Base-by-base conservation (phyloP, 208 protist genomes). In the Naegleria gruberi region DNA sequence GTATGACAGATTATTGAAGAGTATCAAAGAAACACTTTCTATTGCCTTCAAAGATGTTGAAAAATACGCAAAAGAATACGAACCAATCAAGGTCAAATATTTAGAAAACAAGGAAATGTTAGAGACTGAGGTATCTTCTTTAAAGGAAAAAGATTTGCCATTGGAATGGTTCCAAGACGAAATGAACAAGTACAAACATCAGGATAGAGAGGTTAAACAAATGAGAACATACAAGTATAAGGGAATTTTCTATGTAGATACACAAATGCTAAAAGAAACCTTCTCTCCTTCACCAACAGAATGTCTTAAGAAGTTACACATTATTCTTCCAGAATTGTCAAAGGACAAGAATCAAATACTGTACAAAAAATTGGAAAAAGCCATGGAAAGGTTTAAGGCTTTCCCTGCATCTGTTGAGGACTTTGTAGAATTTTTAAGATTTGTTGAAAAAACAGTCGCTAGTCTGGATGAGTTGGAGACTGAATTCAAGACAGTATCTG, bases 301-400 rank as follows among this genome's bases (percentile, higher is more conserved):
- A 26, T 98, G 96, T 91, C 91, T 98, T n/a, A 90, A 95, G 47
- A 93, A 93, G 23, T 95, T 98, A 73, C 95, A 98, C 92, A 84
- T 92, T 37, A 89, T 97, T n/a, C 94, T 99, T 37, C 97, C 97
- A 73, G 82, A 96, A 87, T 97, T 98, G 90, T 96, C 96, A 2
- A 93, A 95, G 51, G 90, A 91, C 19, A 94, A 96, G 91, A 98
- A 98, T 92, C 94, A 96, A 90, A 91, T 90, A 45, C 92, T 99
- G 41, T 92, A 98, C 46, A 93, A 92, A 55, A 95, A 97, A 73
- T 92, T 98, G 88, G 94, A 97, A 91, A 93, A 94, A 84, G 93
- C 94, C 45, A 96, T 96, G 87, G 92, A 92, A 12, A 96, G 95
- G 73, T 95, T 99, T 30, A 90, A 93, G 17, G 92, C 93, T 19